These are phyloP conservation scores for Diaporthe sp. DNA, from an alignment of 2,329 filamentous ascomycete species.

Conservation along the genomic window DNA sequence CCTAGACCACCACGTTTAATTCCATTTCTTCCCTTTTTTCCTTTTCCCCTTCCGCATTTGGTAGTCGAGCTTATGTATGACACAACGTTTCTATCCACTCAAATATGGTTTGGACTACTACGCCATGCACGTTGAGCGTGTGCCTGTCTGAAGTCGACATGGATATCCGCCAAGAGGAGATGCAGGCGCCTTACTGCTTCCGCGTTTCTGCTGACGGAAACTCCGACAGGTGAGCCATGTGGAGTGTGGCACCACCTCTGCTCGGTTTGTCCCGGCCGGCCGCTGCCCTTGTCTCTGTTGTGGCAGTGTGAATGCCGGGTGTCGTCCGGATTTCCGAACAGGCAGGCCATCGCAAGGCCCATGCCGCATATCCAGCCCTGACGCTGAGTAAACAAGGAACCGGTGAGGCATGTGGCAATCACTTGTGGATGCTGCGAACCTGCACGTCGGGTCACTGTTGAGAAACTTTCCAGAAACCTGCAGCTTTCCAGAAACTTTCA, in stretches of 20 bases:
- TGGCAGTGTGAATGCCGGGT: slow-evolving; percentile 10
- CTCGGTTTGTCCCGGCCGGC: neutral
- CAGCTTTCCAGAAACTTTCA: neutral
- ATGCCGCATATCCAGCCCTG: neutral
- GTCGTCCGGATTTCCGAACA: slow-evolving; percentile 9
- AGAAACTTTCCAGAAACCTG: neutral
- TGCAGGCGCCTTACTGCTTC: neutral
- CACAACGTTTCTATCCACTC: neutral
- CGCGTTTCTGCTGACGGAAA: neutral
- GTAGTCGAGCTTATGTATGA: neutral
- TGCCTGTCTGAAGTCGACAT: neutral
- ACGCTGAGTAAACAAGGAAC: neutral
- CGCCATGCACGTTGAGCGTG: neutral
- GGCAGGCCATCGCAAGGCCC: neutral
- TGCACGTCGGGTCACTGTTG: neutral
- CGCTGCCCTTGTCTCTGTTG: slow-evolving; percentile 6
- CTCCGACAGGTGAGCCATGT: neutral
- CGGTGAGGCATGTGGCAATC: neutral
- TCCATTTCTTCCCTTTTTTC: neutral
- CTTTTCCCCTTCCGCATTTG: neutral
- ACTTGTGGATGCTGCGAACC: neutral
- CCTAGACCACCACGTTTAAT: neutral
- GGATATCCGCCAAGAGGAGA: neutral
- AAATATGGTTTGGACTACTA: neutral
- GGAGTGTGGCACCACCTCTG: neutral